A percentile compares a stretch with the other conserved stretches of the same genome.
These are phyloP conservation scores for Metschnikowia kofuensis DNA, from an alignment of 805 yeast species.

Conservation along the genomic window DNA sequence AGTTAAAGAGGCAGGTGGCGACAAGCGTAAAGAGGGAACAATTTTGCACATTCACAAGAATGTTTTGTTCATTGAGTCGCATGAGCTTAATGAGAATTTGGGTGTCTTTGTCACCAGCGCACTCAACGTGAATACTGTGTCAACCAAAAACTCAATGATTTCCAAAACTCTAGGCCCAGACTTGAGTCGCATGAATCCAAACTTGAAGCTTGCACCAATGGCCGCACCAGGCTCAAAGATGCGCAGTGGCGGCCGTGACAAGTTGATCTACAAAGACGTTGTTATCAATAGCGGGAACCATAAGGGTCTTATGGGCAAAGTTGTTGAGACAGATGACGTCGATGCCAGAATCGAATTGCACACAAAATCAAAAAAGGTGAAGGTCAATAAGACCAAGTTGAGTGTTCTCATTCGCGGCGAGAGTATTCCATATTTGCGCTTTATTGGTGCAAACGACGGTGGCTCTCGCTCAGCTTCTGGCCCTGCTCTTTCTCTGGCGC, in stretches of 20 bases:
- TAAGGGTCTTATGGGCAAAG: slow-evolving; percentile 91
- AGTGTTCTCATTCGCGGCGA: slow-evolving; percentile 69
- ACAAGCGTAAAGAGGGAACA: slow-evolving; percentile 77
- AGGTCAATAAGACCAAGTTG: slow-evolving; percentile 75
- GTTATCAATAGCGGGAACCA: slow-evolving; percentile 88
- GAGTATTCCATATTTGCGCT: slow-evolving; percentile 75
- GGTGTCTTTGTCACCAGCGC: slow-evolving; percentile 87
- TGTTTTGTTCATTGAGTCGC: slow-evolving; percentile 74
- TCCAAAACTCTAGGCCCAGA: slow-evolving; percentile 60
- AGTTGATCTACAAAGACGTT: slow-evolving; percentile 78
- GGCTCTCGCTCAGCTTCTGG: slow-evolving; percentile 15
- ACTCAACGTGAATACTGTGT: slow-evolving; percentile 73
- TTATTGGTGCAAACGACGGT: slow-evolving; percentile 51
- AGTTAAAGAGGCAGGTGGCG: slow-evolving; percentile 79
- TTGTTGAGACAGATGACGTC: slow-evolving; percentile 89
- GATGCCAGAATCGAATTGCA: slow-evolving; percentile 92
- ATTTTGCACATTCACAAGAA: slow-evolving; percentile 84
- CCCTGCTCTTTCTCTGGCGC: slow-evolving; percentile 23
- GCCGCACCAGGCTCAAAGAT: slow-evolving; percentile 48
- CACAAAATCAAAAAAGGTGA: slow-evolving; percentile 83
- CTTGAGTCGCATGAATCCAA: slow-evolving; percentile 85
- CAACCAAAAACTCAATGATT: slow-evolving; percentile 73
- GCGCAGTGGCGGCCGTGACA: slow-evolving; percentile 71
- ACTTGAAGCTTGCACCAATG: slow-evolving; percentile 45
- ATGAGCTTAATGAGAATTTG: slow-evolving; percentile 75